phyloP scores from a whole-genome alignment of 2,329 filamentous ascomycete species.

The Xylariales sp. region DNA sequence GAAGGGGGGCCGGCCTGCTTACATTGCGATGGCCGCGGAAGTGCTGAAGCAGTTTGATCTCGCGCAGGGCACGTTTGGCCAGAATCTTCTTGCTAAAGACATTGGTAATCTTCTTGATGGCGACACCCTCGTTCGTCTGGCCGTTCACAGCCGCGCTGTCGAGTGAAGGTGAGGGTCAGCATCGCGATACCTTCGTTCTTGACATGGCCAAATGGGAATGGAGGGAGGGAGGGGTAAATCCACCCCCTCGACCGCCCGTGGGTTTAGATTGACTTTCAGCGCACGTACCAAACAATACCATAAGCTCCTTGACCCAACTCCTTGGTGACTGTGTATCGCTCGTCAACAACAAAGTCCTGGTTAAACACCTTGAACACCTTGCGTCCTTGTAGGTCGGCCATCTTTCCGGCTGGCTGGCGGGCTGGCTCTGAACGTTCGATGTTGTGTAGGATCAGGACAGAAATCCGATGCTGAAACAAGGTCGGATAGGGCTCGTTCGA shows the following conservation, averaged over 20 bases:
- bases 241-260: too few relatives aligned
- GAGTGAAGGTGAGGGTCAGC: slow-evolving; percentile 17
- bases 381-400: slow-evolving; percentile 32
- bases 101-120: slow-evolving; percentile 99
- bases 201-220: too few relatives aligned
- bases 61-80: slow-evolving; percentile 92
- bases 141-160: slow-evolving; percentile 85
- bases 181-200: slow-evolving; percentile 9
- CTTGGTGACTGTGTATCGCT: slow-evolving; percentile 97
- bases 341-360: slow-evolving; percentile 98
- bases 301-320: slow-evolving; percentile 97
- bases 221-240: too few relatives aligned
- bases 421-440: not conserved
- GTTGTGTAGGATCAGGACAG: too few relatives aligned
- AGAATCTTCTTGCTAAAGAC: slow-evolving; percentile 99
- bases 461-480: too few relatives aligned
- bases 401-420: slow-evolving; percentile 7
- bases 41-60: slow-evolving; percentile 98
- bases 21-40: slow-evolving; percentile 88
- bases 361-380: slow-evolving; percentile 99
- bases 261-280: too few relatives aligned
- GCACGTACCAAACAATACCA: slow-evolving; percentile 88
- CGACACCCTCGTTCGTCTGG: slow-evolving; percentile 86
- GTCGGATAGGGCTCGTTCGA: too few relatives aligned
- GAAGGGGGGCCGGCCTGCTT: slow-evolving; percentile 28